Conservation (phyloP, 225 moss, liverwort and hornwort species). For the Polytrichum formosum region DNA sequence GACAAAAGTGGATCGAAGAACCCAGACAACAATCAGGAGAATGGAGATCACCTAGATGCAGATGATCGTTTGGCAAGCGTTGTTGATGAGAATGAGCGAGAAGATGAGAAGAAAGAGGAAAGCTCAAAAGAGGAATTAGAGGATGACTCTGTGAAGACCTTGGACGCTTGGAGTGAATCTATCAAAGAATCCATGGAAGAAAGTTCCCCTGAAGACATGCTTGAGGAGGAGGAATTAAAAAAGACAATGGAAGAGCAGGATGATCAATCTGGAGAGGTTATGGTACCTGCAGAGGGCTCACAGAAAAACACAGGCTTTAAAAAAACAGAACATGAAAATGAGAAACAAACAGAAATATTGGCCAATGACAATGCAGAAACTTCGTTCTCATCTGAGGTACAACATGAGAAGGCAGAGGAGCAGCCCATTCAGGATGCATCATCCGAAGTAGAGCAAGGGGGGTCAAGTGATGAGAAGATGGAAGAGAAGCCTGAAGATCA, state of each 20-base stretch:
- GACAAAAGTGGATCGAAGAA: conserved; percentile 8
- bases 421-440: background rate
- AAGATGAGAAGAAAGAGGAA: conserved; percentile 5
- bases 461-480: conserved; percentile 3
- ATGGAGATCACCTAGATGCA: conserved; percentile 10
- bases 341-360: conserved; percentile 4
- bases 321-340: conserved; percentile 3
- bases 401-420: background rate
- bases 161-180: too few relatives aligned
- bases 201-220: too few relatives aligned
- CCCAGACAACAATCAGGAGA: conserved; percentile 9
- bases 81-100: conserved; percentile 15
- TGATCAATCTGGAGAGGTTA: conserved; percentile 4
- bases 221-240: background rate
- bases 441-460: background rate
- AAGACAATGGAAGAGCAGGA: conserved; percentile 4
- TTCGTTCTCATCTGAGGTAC: background rate
- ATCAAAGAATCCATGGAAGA: too few relatives aligned
- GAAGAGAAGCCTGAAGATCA: background rate
- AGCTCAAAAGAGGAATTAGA: conserved; percentile 7
- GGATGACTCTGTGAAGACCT: conserved; percentile 6
- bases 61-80: conserved; percentile 8
- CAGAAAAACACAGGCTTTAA: background rate
- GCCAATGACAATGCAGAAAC: conserved; percentile 1
- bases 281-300: conserved; percentile 1